phyloP scores from a whole-genome alignment of 495 filamentous ascomycete species.

The Hypoxylon fuscum region DNA sequence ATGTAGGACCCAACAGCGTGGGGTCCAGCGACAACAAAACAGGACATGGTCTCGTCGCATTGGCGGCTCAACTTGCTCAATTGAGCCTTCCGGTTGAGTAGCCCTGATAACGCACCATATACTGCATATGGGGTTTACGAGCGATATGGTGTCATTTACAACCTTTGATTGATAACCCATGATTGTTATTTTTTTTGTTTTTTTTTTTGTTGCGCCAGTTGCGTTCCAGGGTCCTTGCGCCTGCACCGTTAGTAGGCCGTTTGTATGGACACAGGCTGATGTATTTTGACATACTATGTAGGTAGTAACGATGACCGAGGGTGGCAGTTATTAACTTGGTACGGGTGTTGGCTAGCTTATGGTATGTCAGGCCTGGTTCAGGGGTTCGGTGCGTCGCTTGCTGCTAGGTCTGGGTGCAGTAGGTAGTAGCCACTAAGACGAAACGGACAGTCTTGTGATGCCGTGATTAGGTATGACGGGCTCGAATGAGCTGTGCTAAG shows the following conservation, averaged over 20 bases:
- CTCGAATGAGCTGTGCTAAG: conserved; percentile 31
- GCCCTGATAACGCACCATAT: conserved; percentile 35
- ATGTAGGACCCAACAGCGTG: conserved; percentile 31
- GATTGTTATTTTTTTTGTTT: conserved; percentile 9
- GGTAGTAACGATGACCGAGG: conserved; percentile 19
- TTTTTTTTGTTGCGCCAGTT: conserved; percentile 5
- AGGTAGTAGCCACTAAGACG: conserved; percentile 34
- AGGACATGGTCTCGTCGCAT: conserved; percentile 22
- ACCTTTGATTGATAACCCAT: conserved; percentile 17
- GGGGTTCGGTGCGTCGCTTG: conserved; percentile 30
- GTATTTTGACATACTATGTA: conserved; percentile 34
- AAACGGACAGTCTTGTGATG: conserved; percentile 37
- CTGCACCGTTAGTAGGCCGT: conserved; percentile 14
- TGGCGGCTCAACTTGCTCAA: conserved; percentile 40
- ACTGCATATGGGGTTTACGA: conserved; percentile 32
- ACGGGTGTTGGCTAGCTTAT: conserved; percentile 12
- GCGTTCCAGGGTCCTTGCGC: conserved; percentile 10
- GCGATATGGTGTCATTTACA: conserved; percentile 32
- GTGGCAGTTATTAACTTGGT: conserved; percentile 17
- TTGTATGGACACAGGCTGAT: conserved; percentile 21
- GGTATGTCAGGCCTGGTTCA: conserved; percentile 30
- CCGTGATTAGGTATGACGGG: conserved; percentile 32
- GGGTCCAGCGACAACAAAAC: conserved; percentile 24
- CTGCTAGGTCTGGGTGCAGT: conserved; percentile 33
- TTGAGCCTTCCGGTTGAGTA: conserved; percentile 31